A percentile compares a stretch with the other conserved stretches of the same genome.
Evolutionary conservation across 768 basidiomycete genomes (phyloP).

Genomic region (Piloderma croceum): DNA sequence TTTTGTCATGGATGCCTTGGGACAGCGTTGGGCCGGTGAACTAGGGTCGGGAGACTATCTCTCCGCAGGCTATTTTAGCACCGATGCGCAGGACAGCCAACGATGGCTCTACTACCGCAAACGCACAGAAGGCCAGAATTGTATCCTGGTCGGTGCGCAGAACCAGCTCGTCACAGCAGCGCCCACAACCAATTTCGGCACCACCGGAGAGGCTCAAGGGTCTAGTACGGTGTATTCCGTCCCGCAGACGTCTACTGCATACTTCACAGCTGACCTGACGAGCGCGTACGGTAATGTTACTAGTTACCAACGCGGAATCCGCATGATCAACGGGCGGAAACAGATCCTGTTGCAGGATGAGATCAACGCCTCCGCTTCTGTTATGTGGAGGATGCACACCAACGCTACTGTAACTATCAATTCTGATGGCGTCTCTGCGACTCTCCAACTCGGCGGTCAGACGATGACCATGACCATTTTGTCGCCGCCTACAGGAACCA

Average conservation of each 20-base stretch:
- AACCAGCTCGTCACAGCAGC: slow-evolving; percentile 49
- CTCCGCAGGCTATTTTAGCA: slow-evolving; percentile 44
- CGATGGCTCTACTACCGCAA: slow-evolving; percentile 63
- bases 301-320: slow-evolving; percentile 48
- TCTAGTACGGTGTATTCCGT: slow-evolving; percentile 45
- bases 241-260: slow-evolving; percentile 40
- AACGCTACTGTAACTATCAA: slow-evolving; percentile 50
- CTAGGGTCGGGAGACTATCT: slow-evolving; percentile 56
- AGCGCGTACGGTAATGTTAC: slow-evolving; percentile 39
- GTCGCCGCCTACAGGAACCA: slow-evolving; percentile 38
- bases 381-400: slow-evolving; percentile 59
- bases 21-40: slow-evolving; percentile 58
- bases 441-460: slow-evolving; percentile 42
- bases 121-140: slow-evolving; percentile 62
- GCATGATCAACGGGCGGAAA: slow-evolving; percentile 46
- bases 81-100: slow-evolving; percentile 38
- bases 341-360: slow-evolving; percentile 63
- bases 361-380: slow-evolving; percentile 31
- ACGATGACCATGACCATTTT: slow-evolving; percentile 40
- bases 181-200: slow-evolving; percentile 30
- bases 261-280: slow-evolving; percentile 46
- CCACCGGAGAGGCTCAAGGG: slow-evolving; percentile 44
- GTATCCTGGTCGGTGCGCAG: slow-evolving; percentile 40
- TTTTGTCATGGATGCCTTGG: slow-evolving; percentile 59
- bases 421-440: slow-evolving; percentile 39